phyloP scores from a whole-genome alignment of 352 stramenopile species.

The Halophytophthora batemanensis region DNA sequence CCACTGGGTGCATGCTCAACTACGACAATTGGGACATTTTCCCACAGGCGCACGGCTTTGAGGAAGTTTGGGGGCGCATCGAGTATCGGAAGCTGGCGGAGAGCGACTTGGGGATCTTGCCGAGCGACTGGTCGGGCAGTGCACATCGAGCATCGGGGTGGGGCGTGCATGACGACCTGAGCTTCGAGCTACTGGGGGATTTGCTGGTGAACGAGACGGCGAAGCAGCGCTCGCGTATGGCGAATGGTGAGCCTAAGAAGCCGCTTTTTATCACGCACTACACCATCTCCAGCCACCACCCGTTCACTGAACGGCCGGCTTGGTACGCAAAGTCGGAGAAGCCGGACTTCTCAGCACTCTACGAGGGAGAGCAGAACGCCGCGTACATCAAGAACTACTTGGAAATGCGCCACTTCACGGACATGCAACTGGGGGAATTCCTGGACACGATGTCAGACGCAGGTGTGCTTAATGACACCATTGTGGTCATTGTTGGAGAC shows the following conservation, averaged over 20 bases:
- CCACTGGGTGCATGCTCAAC: conserved; percentile 34
- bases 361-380: conserved; percentile 34
- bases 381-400: conserved; percentile 56
- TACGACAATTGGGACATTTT: conserved; percentile 57
- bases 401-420: conserved; percentile 65
- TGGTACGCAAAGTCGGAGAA: conserved; percentile 54
- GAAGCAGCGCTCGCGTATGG: conserved; percentile 25
- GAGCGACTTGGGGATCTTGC: conserved; percentile 26
- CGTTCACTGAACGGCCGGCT: conserved; percentile 54
- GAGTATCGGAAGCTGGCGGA: conserved; percentile 42
- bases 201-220: conserved; percentile 45
- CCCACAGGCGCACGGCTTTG: conserved; percentile 46
- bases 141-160: conserved; percentile 20
- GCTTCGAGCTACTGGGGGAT: conserved; percentile 42
- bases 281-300: conserved; percentile 59
- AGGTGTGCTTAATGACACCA: conserved; percentile 61
- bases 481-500: conserved; percentile 62
- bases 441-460: conserved; percentile 50
- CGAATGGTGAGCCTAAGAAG: conserved; percentile 22
- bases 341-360: conserved; percentile 43
- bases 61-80: conserved; percentile 33
- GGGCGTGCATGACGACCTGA: conserved; percentile 55
- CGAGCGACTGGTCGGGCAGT: conserved; percentile 28
- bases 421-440: conserved; percentile 55
- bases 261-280: conserved; percentile 56